Conservation (phyloP, 2,329 filamentous ascomycete species). For the Sporothrix protearum region DNA sequence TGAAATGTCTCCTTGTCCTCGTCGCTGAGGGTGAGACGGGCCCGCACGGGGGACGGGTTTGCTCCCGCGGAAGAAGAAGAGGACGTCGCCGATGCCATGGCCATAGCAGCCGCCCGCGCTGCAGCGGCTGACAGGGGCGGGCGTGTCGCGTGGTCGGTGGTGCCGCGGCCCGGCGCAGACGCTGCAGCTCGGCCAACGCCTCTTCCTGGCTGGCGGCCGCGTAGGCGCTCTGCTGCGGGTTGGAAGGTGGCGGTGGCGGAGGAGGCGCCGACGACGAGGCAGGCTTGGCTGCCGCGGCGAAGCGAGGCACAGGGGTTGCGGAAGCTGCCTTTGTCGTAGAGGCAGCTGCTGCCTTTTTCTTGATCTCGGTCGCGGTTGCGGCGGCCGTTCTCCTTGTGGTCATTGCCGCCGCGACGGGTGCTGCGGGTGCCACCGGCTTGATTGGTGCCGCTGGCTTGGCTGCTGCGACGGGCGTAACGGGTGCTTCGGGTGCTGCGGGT, state of each 20-base stretch:
- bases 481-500: not conserved
- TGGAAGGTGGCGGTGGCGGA: not conserved
- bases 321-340: not conserved
- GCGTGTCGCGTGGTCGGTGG: constrained; percentile 10
- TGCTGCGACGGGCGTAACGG: not conserved
- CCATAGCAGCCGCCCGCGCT: not conserved
- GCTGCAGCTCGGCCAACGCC: constrained; percentile 27
- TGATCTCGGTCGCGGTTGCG: not conserved
- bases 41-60: not conserved
- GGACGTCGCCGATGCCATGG: not conserved
- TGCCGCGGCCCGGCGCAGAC: constrained; percentile 22
- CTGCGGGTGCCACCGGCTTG: not conserved
- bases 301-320: not conserved
- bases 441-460: not conserved
- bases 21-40: not conserved
- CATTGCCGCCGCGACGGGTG: not conserved
- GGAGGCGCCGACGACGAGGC: not conserved
- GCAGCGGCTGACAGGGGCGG: not conserved
- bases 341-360: constrained; percentile 6
- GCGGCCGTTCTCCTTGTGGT: not conserved
- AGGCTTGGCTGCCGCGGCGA: constrained; percentile 9
- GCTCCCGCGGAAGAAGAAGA: not conserved
- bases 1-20: constrained; percentile 4
- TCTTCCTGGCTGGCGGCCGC: constrained; percentile 24
- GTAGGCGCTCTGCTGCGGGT: not conserved